Conservation (phyloP, 2,329 filamentous ascomycete genomes). For the Aspergillus pseudotamarii region DNA sequence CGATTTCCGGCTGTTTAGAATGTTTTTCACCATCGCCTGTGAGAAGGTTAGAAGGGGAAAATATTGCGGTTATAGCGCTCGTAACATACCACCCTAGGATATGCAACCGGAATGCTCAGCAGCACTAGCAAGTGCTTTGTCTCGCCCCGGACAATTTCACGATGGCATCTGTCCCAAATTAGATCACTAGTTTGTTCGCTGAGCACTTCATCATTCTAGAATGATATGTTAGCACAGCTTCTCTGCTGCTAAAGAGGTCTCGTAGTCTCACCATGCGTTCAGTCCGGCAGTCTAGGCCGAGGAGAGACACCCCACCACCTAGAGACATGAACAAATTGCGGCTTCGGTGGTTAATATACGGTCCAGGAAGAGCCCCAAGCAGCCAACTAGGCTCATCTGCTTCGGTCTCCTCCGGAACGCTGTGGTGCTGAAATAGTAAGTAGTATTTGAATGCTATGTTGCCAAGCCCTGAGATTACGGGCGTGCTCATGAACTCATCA, state of each 20-base stretch:
- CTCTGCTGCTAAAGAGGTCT: neutral
- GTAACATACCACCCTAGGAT: conserved; percentile 70
- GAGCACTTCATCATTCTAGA: conserved; percentile 72
- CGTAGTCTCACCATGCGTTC: conserved; percentile 67
- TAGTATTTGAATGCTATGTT: conserved; percentile 98
- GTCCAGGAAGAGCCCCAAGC: conserved; percentile 75
- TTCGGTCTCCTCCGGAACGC: conserved; percentile 76
- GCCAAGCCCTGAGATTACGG: conserved; percentile 86
- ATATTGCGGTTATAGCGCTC: neutral
- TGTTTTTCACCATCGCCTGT: conserved; percentile 66
- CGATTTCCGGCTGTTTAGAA: conserved; percentile 84
- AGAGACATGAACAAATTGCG: conserved; percentile 84
- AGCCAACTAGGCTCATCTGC: conserved; percentile 89
- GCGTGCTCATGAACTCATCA: conserved; percentile 85
- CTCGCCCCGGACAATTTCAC: conserved; percentile 78
- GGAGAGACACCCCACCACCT: conserved; percentile 75
- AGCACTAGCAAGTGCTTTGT: conserved; percentile 90
- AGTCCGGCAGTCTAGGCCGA: conserved; percentile 88
- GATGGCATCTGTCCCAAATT: conserved; percentile 82
- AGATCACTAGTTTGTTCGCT: conserved; percentile 80
- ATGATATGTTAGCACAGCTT: conserved; percentile 25
- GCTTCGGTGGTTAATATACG: conserved; percentile 86
- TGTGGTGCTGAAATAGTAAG: conserved; percentile 97
- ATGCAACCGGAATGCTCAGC: conserved; percentile 80
- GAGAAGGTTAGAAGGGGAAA: conserved; percentile 31